Base-by-base conservation (phyloP, 1,139 yeast species). In the Magnusiomyces clavatus region DNA sequence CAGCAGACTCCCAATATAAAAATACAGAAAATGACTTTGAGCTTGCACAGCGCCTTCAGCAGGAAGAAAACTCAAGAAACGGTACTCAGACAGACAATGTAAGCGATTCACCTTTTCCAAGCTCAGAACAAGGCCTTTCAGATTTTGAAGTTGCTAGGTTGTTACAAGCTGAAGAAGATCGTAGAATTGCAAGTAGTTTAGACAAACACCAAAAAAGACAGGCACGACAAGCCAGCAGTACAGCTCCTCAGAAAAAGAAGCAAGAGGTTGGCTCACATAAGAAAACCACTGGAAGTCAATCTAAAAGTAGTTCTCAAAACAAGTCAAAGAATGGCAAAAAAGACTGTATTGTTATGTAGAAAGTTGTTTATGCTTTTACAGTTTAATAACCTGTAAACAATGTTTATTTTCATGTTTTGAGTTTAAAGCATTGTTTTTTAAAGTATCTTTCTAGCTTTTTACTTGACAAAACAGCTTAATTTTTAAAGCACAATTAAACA, bases 141-240 rank as follows among this genome's bases (percentile, higher is more conserved):
- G 85, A 81, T 61, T 70, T 71, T 49, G 61, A 67, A 35, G 60
- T 81, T 31, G 80, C 83, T 6, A 71, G 71, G 57, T 72, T 74
- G 58, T 64, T 85, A 35, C 92, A 85, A 62, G 76, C 75, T 57
- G 75, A 81, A 55, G 90, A 83, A 57, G 90, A 84, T 61, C 75
- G 69, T 39, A 68, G 63, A 47, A 65, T 77, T 51, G 89, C 90
- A 0, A 66, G 69, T 51, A 63, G 67, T 11, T 62, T 81, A 57
- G 54, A 59, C 53, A 20, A 59, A 56, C 51, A 54, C 55, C 16
- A 20, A 16, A 40, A 37, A 37, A 40, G 41, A 14, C 43, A 42
- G 20, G 52, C 45, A 31, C 20, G 51, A 51, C 37, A 51, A 49
- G 50, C 36, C 13, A 16, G 16, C 13, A 16, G 16, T 19, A 13